phyloP scores from a whole-genome alignment of 2,329 filamentous ascomycete species.

The Botrytis pseudocinerea region DNA sequence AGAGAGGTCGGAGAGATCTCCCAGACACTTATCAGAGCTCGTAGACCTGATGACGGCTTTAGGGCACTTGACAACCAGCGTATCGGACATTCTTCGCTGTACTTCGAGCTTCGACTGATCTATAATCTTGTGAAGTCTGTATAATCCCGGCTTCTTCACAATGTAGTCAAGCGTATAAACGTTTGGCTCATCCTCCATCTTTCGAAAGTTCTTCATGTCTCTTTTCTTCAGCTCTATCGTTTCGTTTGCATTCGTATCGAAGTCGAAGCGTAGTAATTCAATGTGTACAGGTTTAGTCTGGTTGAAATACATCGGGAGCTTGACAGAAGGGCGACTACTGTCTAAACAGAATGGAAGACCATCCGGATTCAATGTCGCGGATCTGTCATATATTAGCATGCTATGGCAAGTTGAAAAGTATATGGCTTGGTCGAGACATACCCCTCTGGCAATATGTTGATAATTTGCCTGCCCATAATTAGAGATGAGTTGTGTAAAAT shows the following conservation, averaged over 20 bases:
- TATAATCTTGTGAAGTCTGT: conserved; percentile 79
- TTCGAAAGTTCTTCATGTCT: conserved; percentile 70
- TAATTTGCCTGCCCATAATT: conserved; percentile 94
- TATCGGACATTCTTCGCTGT: conserved; percentile 71
- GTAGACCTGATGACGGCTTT: conserved; percentile 70
- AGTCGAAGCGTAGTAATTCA: conserved; percentile 82
- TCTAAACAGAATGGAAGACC: conserved; percentile 80
- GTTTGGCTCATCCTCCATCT: conserved; percentile 57
- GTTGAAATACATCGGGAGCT: conserved; percentile 87
- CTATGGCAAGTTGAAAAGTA: not conserved
- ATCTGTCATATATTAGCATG: conserved; percentile 49
- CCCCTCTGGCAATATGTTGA: conserved; percentile 96
- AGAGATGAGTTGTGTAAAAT: conserved; percentile 91
- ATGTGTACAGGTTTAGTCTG: conserved; percentile 86
- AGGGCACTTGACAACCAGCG: conserved; percentile 84
- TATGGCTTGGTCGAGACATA: conserved; percentile 43
- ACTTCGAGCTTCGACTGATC: conserved; percentile 95
- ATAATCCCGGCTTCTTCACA: conserved; percentile 84
- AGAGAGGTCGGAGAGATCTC: conserved; percentile 82
- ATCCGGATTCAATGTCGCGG: conserved; percentile 83
- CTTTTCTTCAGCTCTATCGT: conserved; percentile 72
- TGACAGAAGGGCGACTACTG: conserved; percentile 57
- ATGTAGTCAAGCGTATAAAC: conserved; percentile 66
- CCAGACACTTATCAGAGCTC: conserved; percentile 71
- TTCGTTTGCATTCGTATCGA: conserved; percentile 78